Conservation (phyloP, 495 filamentous ascomycete genomes). For the Chaetomium cochliodes region DNA sequence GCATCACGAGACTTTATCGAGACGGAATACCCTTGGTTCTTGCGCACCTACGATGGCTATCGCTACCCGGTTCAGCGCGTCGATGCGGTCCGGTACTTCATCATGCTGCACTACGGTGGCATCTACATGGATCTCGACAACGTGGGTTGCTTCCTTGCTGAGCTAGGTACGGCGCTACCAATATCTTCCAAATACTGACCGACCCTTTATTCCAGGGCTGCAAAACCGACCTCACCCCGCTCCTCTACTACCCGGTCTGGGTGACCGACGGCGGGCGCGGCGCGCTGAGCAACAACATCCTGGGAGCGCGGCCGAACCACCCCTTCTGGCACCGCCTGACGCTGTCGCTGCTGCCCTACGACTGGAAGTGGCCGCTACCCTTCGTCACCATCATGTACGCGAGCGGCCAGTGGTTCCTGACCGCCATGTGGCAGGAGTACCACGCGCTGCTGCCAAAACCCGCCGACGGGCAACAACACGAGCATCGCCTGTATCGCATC, state of each 20-base stretch:
- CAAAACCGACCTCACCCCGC: constrained; percentile 74
- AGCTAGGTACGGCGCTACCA: background rate
- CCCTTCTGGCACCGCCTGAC: constrained; percentile 79
- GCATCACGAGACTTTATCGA: constrained; percentile 74
- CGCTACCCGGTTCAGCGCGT: constrained; percentile 80
- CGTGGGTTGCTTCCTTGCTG: constrained; percentile 47
- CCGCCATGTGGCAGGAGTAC: constrained; percentile 81
- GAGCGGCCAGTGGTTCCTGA: constrained; percentile 81
- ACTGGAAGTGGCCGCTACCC: constrained; percentile 74
- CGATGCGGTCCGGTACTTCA: constrained; percentile 84
- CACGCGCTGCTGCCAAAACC: constrained; percentile 27
- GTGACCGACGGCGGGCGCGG: constrained; percentile 76
- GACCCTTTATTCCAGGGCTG: constrained; percentile 60
- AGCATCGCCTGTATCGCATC: constrained; percentile 37
- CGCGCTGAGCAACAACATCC: constrained; percentile 86
- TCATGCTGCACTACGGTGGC: constrained; percentile 79
- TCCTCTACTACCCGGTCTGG: constrained; percentile 80
- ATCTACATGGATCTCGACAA: constrained; percentile 91
- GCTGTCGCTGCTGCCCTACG: constrained; percentile 65
- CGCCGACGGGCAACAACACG: constrained; percentile 8
- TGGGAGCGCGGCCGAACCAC: constrained; percentile 76
- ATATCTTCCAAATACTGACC: background rate
- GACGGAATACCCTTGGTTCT: constrained; percentile 78
- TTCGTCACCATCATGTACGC: constrained; percentile 89
- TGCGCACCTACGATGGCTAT: constrained; percentile 79